These are phyloP conservation scores for Corchorus capsularis DNA, from an alignment of 345 rosid species.

Conservation along the genomic window DNA sequence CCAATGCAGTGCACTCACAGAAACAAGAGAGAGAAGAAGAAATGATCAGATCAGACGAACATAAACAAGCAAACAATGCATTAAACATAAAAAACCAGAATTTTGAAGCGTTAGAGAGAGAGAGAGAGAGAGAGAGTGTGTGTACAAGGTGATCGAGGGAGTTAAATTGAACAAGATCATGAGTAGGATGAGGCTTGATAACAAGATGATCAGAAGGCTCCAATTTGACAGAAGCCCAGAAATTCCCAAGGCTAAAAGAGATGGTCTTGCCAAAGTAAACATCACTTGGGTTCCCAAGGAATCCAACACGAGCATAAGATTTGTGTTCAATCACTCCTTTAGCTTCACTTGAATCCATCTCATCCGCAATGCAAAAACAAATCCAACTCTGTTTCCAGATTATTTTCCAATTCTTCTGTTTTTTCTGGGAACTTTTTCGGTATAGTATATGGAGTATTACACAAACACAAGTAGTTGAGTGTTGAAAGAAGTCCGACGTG, in stretches of 20 bases:
- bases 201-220: slow-evolving; percentile 64
- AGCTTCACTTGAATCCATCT: no score
- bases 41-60: not conserved
- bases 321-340: slow-evolving; percentile 49
- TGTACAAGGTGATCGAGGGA: slow-evolving; percentile 71
- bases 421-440: no score
- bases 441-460: no score
- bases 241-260: slow-evolving; percentile 62
- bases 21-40: not conserved
- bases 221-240: slow-evolving; percentile 72
- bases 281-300: slow-evolving; percentile 79
- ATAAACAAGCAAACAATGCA: not conserved
- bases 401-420: no score
- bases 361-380: no score
- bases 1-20: slow-evolving; percentile 8
- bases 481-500: no score
- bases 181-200: slow-evolving; percentile 74
- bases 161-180: slow-evolving; percentile 73
- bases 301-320: slow-evolving; percentile 64
- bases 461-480: no score
- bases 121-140: not conserved
- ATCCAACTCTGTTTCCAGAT: no score
- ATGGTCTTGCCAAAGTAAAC: slow-evolving; percentile 74
- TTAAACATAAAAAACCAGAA: no score
- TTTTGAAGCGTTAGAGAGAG: not conserved